These are phyloP conservation scores for Trichopus zeylanicus DNA, from an alignment of 116 monocot species.

Conservation along the genomic window DNA sequence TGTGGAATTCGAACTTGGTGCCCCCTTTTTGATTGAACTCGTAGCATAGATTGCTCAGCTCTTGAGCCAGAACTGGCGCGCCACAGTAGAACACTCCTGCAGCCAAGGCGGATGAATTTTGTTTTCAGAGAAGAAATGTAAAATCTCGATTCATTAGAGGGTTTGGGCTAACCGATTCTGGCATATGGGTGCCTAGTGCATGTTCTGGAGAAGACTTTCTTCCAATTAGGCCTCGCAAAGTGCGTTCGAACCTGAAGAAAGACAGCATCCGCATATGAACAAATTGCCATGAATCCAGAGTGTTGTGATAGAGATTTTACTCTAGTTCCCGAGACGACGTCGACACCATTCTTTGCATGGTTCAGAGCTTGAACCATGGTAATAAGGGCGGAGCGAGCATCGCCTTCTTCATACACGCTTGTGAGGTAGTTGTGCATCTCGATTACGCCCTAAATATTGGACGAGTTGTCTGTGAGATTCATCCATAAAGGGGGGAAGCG, in stretches of 20 bases:
- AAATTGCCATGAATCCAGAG: not conserved
- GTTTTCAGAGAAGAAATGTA: not conserved
- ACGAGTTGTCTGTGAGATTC: not conserved
- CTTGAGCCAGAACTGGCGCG: conserved; percentile 69
- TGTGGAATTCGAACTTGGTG: conserved; percentile 87
- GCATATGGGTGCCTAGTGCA: conserved; percentile 77
- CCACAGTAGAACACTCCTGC: conserved; percentile 99
- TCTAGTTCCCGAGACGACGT: conserved; percentile 83
- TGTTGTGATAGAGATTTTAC: conserved; percentile 18
- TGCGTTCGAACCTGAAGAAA: conserved; percentile 55
- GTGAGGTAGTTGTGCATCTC: conserved; percentile 98
- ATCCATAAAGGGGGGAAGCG: too few species aligned
- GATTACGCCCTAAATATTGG: conserved; percentile 50
- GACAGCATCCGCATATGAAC: not conserved
- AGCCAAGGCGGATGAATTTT: not conserved
- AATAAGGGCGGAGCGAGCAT: conserved; percentile 89
- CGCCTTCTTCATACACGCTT: conserved; percentile 92
- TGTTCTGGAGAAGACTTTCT: conserved; percentile 65
- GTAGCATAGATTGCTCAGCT: conserved; percentile 79
- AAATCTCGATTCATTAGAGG: not conserved
- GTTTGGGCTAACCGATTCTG: conserved; percentile 58
- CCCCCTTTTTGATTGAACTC: conserved; percentile 77
- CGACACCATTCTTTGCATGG: conserved; percentile 92
- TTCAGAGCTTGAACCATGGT: conserved; percentile 94
- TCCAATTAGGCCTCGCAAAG: conserved; percentile 85